Evolutionary conservation across 371 early-diverging fungal species (phyloP), one percentile per base, ranked within the genome.

Genomic region (Mortierella sp.): DNA sequence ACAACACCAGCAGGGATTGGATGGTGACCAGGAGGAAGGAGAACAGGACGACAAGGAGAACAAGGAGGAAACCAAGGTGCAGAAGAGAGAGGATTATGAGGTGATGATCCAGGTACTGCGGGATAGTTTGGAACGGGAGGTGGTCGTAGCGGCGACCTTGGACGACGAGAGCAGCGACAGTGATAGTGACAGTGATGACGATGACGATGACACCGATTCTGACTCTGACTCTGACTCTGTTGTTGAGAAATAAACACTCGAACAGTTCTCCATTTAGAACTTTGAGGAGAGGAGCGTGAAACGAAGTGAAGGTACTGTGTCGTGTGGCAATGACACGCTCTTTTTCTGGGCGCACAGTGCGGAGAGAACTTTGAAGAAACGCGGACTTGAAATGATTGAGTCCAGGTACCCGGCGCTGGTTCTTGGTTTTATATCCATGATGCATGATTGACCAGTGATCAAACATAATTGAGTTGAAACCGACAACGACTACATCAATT

Each of bases 111-210:
- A 80, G 72, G 75, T 86, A 10, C 43, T 86, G 38, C 72, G 65
- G 21, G 80, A 86, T 48, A 86, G 86, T 43, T 49, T 86, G 29
- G 86, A 86, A 32, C 86, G 86, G 10, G 86, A 86, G 68, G 86
- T 86, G 27, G 51, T 82, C 48, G 86, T 86, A 0, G 72, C 32
- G 32, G 65, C 72, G 43, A 77, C 75, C 0, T n/a, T 79, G 70
- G 72, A 72, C 6, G 72, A 75, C 6, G 80, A 77, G 27, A 76
- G 73, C 44, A 77, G 75, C 18, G 75, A 75, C n/a, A 74, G 44
- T 18, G 24, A 38, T 18, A 70, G 76, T 29, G 78, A 77, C 60
- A 79, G 77, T 63, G 80, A 81, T 14, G 76, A 79, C 38, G 73
- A 72, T 35, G 75, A 75, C 24, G 75, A 75, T 49, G 73, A 73